phyloP scores from a whole-genome alignment of 2,329 filamentous ascomycete species.

The Hyphodiscus sp. region DNA sequence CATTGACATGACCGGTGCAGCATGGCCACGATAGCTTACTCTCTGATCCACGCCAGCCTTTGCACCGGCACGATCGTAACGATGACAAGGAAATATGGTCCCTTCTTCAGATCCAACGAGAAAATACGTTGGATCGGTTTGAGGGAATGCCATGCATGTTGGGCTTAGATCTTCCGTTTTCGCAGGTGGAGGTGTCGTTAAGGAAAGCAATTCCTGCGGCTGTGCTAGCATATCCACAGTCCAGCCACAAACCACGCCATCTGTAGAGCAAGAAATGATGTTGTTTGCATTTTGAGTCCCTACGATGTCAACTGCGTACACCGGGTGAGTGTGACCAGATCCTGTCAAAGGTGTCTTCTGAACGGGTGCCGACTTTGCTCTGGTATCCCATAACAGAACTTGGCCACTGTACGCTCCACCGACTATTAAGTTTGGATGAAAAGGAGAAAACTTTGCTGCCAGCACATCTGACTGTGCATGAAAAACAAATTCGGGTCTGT shows the following conservation, averaged over 20 bases:
- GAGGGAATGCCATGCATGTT: slow-evolving; percentile 89
- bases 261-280: slow-evolving; percentile 93
- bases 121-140: slow-evolving; percentile 95
- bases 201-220: slow-evolving; percentile 86
- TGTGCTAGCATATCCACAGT: slow-evolving; percentile 96
- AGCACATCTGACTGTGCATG: slow-evolving; percentile 94
- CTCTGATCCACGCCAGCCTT: slow-evolving; percentile 92
- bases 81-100: slow-evolving; percentile 89
- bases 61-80: slow-evolving; percentile 93
- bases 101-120: slow-evolving; percentile 96
- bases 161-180: slow-evolving; percentile 94
- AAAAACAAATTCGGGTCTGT: slow-evolving; percentile 92
- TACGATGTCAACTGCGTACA: slow-evolving; percentile 92
- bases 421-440: slow-evolving; percentile 92
- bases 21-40: slow-evolving; percentile 82
- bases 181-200: slow-evolving; percentile 77
- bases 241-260: slow-evolving; percentile 96
- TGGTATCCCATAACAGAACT: slow-evolving; percentile 93
- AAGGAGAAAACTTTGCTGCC: slow-evolving; percentile 95
- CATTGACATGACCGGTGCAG: slow-evolving; percentile 90
- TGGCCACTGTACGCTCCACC: slow-evolving; percentile 96
- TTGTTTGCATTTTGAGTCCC: slow-evolving; percentile 99
- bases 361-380: slow-evolving; percentile 80
- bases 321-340: slow-evolving; percentile 90
- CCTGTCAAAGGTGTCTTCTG: slow-evolving; percentile 95